Evolutionary conservation across 2,329 filamentous ascomycete species (phyloP).

Genomic region (Cordyceps cateniannulata): DNA sequence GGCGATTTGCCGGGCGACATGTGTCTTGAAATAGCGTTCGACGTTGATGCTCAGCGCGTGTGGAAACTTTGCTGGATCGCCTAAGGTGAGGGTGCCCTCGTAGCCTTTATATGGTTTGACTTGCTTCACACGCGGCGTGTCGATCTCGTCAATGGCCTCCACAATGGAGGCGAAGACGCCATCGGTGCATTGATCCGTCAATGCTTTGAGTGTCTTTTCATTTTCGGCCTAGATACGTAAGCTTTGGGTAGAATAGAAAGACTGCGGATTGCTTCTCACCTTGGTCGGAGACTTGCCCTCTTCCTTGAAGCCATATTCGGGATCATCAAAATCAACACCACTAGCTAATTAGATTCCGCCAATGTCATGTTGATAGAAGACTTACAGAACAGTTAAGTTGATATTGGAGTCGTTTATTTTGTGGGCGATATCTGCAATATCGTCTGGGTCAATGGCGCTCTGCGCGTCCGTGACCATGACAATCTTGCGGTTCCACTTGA

Average conservation of each 20-base stretch:
- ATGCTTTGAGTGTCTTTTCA: constrained; percentile 57
- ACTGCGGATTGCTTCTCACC: constrained; percentile 32
- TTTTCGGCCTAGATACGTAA: constrained; percentile 45
- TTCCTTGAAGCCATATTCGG: constrained; percentile 85
- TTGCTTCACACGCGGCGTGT: constrained; percentile 68
- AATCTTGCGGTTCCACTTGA: constrained; percentile 76
- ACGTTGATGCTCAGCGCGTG: constrained; percentile 76
- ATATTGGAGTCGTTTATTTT: constrained; percentile 74
- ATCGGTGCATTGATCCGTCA: constrained; percentile 60
- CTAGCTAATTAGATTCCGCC: constrained; percentile 34
- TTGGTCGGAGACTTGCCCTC: constrained; percentile 73
- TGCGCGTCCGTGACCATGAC: constrained; percentile 79
- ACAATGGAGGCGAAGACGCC: constrained; percentile 78
- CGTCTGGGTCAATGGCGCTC: constrained; percentile 65
- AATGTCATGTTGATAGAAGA: constrained; percentile 15
- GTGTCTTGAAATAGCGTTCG: constrained; percentile 84
- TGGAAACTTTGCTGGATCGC: constrained; percentile 66
- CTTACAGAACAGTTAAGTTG: constrained; percentile 71
- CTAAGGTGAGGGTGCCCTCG: constrained; percentile 72
- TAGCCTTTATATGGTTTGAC: constrained; percentile 73
- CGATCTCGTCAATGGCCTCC: constrained; percentile 75
- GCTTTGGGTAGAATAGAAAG: background rate
- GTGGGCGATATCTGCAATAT: constrained; percentile 59
- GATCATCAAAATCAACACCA: constrained; percentile 89
- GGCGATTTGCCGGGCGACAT: constrained; percentile 64